Evolutionary conservation across 2,329 filamentous ascomycete species (phyloP), one percentile per base, ranked within the genome.

Genomic region (Colletotrichum somersetense): DNA sequence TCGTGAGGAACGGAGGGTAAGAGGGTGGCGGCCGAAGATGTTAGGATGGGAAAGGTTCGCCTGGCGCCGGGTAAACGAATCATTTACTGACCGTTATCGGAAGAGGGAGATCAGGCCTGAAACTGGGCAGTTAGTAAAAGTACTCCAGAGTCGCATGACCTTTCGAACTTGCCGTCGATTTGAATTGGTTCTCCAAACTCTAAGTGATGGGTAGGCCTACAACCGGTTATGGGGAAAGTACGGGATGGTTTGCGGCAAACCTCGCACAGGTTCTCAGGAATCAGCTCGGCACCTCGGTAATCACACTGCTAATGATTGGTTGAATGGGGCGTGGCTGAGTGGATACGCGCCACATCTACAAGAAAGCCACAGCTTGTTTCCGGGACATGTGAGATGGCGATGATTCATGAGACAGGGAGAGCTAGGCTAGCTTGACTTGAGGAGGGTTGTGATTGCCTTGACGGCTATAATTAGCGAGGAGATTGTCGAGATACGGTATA

Each of bases 171-270:
- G 63, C 65, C 59, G 62, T 72, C 53, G 56, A 64, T 69, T 67
- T 50, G 53, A 61, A 72, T 40, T 50, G 46, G 58, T 63, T 63
- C 52, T 72, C 69, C 69, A 69, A 68, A 64, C 65, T 71, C 42
- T 33, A 57, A 35, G 66, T 53, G 68, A 71, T 71, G 68, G 42
- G 40, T 65, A 67, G 40, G 38, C 64, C 65, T 68, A 67, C 35
- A 52, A 62, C 68, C 67, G 30, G 58, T 61, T 48, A 48, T 61
- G 42, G 61, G 30, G 48, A 63, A 52, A 63, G 61, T 52, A 63
- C 61, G 48, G 61, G 26, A 53, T 23, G n/a, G 26, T 42, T 14
- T 12, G 53, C 61, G 61, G 61, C 61, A 63, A 63, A 63, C 61
- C 61, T 63, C 61, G 61, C 59, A 62, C 59, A 62, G n/a, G 59